These are phyloP conservation scores for Buxus sempervirens DNA, from an alignment of 164 flowering plant species.

Conservation along the genomic window DNA sequence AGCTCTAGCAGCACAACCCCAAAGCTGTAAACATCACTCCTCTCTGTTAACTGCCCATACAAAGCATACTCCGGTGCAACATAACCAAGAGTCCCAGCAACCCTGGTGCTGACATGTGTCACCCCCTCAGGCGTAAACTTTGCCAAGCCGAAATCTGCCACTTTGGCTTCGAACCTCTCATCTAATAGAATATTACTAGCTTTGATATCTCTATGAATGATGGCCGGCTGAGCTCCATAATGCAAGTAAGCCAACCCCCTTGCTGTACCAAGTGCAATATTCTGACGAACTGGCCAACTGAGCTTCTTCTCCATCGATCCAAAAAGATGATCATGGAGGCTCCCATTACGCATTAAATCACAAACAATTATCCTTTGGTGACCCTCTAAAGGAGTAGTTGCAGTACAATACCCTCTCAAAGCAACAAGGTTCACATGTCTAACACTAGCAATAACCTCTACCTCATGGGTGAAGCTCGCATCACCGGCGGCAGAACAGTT, in stretches of 20 bases:
- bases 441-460: conserved; percentile 52
- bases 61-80: conserved; percentile 94
- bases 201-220: conserved; percentile 83
- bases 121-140: conserved; percentile 76
- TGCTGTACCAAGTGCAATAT: conserved; percentile 75
- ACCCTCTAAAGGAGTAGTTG: conserved; percentile 48
- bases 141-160: conserved; percentile 87
- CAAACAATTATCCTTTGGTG: conserved; percentile 85
- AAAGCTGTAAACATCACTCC: conserved; percentile 82
- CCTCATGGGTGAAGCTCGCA: conserved; percentile 51
- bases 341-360: conserved; percentile 75
- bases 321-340: conserved; percentile 72
- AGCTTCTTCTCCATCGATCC: conserved; percentile 39
- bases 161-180: conserved; percentile 69
- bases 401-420: conserved; percentile 42
- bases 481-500: conserved; percentile 78
- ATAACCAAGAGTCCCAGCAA: conserved; percentile 95
- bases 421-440: conserved; percentile 49
- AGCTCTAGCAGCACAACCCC: conserved; percentile 88
- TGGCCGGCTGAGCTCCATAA: conserved; percentile 68
- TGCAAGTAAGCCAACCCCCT: conserved; percentile 83
- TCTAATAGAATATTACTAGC: conserved; percentile 85
- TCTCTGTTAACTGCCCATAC: conserved; percentile 82
- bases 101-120: conserved; percentile 86
- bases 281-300: conserved; percentile 73